These are phyloP conservation scores for Entoloma clypeatum DNA, from an alignment of 1,284 basidiomycete genomes.

Conservation along the genomic window DNA sequence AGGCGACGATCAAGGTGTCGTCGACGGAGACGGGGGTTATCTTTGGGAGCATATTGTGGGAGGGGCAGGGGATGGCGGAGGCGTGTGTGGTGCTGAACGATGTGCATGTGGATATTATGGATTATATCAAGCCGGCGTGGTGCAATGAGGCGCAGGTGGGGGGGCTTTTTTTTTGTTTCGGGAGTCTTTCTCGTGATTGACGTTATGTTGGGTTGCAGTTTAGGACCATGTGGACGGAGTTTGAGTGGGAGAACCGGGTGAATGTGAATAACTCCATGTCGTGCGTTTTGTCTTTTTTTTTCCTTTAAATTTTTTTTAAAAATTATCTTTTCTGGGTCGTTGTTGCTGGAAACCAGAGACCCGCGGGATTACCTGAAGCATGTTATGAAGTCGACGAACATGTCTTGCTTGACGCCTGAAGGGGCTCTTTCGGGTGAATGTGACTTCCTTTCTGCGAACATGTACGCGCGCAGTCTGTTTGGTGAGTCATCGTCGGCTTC, in stretches of 20 bases:
- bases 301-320: conserved; percentile 1
- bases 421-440: conserved; percentile 89
- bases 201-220: conserved; percentile 50
- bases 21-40: conserved; percentile 98
- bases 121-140: conserved; percentile 97
- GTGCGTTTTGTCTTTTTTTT: conserved; percentile 39
- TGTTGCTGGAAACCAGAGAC: too few relatives aligned
- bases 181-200: conserved; percentile 1
- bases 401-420: conserved; percentile 94
- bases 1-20: conserved; percentile 97
- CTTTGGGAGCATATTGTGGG: conserved; percentile 98
- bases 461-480: conserved; percentile 90
- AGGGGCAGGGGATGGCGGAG: conserved; percentile 84
- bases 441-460: conserved; percentile 90
- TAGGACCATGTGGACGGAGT: conserved; percentile 97
- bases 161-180: conserved; percentile 10
- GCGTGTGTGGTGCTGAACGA: conserved; percentile 93
- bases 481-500: conserved; percentile 59
- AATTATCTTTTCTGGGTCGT: conserved; percentile 15
- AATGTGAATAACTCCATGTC: conserved; percentile 84
- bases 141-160: conserved; percentile 92
- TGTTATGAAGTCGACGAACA: conserved; percentile 92
- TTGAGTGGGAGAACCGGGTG: conserved; percentile 98
- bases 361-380: conserved; percentile 84
- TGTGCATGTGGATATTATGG: conserved; percentile 99